phyloP scores from a whole-genome alignment of 192 early-diverging fungal genomes.

The Backusella westeae region DNA sequence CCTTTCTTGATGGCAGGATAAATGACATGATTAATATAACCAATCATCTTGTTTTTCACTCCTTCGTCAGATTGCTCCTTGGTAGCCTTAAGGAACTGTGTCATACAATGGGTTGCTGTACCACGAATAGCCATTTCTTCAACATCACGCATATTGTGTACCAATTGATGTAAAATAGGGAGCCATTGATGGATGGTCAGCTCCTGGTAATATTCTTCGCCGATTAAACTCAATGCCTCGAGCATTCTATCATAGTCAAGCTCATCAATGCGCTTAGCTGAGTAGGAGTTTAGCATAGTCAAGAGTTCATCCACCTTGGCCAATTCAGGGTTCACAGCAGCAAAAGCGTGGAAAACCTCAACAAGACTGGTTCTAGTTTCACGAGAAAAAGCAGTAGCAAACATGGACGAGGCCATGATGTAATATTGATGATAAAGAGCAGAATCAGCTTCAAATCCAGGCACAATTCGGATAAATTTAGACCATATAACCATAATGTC shows the following conservation, averaged over 20 bases:
- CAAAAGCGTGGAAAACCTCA: constrained; percentile 62
- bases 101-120: constrained; percentile 74
- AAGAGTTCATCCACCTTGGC: constrained; percentile 54
- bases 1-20: constrained; percentile 74
- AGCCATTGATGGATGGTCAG: constrained; percentile 80
- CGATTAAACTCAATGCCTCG: constrained; percentile 70
- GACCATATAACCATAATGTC: constrained; percentile 81
- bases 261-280: constrained; percentile 72
- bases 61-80: constrained; percentile 20
- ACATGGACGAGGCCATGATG: constrained; percentile 62
- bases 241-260: constrained; percentile 86
- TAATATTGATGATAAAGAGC: constrained; percentile 61
- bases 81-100: constrained; percentile 64
- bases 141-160: constrained; percentile 76
- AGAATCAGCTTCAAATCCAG: constrained; percentile 37
- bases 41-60: constrained; percentile 39
- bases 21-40: constrained; percentile 57
- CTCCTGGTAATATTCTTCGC: constrained; percentile 61
- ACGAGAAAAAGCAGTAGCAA: constrained; percentile 62
- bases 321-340: constrained; percentile 55
- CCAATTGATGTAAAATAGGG: constrained; percentile 86
- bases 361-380: constrained; percentile 65
- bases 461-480: constrained; percentile 79
- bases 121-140: constrained; percentile 89
- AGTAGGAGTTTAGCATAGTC: constrained; percentile 79